Evolutionary conservation across 257 asterid species (phyloP).

Genomic region (Nicotiana benthamiana): DNA sequence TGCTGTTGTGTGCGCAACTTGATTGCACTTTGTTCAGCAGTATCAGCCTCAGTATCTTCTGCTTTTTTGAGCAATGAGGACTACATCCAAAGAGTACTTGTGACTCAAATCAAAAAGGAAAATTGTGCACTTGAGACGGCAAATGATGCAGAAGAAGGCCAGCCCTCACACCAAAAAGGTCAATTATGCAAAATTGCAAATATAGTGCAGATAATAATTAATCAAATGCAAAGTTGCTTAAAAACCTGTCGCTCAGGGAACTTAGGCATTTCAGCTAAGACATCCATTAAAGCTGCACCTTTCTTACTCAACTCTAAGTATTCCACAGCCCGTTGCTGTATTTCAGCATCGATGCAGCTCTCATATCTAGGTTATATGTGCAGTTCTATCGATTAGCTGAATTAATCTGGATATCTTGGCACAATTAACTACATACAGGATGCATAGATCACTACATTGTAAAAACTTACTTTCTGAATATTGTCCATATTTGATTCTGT

Average conservation of each 20-base stretch:
- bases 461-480: conserved; percentile 58
- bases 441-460: neutral
- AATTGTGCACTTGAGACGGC: neutral
- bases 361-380: conserved; percentile 52
- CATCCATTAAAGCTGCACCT: conserved; percentile 78
- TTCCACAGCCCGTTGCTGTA: conserved; percentile 93
- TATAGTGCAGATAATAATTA: neutral
- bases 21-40: conserved; percentile 96
- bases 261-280: conserved; percentile 97
- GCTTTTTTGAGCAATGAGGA: conserved; percentile 81
- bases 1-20: conserved; percentile 68
- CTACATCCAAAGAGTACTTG: conserved; percentile 32
- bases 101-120: neutral
- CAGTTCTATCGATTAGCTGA: conserved; percentile 4
- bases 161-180: conserved; percentile 18
- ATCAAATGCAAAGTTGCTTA: neutral
- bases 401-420: conserved; percentile 9
- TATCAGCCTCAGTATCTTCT: conserved; percentile 85
- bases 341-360: conserved; percentile 90
- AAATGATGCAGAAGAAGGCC: conserved; percentile 1
- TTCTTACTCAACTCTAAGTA: conserved; percentile 79
- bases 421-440: neutral
- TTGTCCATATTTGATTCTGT: conserved; percentile 71
- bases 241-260: conserved; percentile 92
- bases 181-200: neutral